phyloP scores from a whole-genome alignment of 2,329 filamentous ascomycete genomes.

The Beauveria sp. region DNA sequence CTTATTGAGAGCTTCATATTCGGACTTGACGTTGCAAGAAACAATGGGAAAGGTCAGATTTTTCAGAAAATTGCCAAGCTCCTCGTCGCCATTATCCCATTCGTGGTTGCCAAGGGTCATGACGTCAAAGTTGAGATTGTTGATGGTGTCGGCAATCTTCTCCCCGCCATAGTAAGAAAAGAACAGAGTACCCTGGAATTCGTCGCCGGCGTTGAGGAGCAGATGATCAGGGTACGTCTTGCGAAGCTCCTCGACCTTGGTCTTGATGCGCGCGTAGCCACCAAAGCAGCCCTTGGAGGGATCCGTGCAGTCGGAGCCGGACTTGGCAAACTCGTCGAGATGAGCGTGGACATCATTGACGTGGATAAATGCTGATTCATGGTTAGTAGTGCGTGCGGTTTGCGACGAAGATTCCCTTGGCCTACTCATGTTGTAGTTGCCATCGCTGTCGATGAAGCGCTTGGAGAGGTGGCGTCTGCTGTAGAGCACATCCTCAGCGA shows the following conservation, averaged over 20 bases:
- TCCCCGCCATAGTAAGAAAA: constrained; percentile 59
- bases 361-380: constrained; percentile 52
- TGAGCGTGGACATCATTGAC: constrained; percentile 64
- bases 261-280: constrained; percentile 58
- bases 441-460: constrained; percentile 39
- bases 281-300: constrained; percentile 53
- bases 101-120: constrained; percentile 64
- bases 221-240: constrained; percentile 52
- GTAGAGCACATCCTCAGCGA: constrained; percentile 39
- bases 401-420: not conserved
- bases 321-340: constrained; percentile 53
- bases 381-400: not conserved
- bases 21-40: constrained; percentile 56
- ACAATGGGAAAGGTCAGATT: constrained; percentile 60
- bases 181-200: constrained; percentile 62
- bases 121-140: constrained; percentile 57
- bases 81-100: constrained; percentile 57
- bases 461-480: constrained; percentile 38
- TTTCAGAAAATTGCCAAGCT: constrained; percentile 52
- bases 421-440: constrained; percentile 47
- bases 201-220: constrained; percentile 59
- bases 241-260: constrained; percentile 48
- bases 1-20: constrained; percentile 50
- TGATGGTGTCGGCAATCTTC: constrained; percentile 61
- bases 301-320: constrained; percentile 53